A percentile compares a stretch with the other conserved stretches of the same genome.
phyloP scores from a whole-genome alignment of 345 rosid species.

The Brassica juncea region DNA sequence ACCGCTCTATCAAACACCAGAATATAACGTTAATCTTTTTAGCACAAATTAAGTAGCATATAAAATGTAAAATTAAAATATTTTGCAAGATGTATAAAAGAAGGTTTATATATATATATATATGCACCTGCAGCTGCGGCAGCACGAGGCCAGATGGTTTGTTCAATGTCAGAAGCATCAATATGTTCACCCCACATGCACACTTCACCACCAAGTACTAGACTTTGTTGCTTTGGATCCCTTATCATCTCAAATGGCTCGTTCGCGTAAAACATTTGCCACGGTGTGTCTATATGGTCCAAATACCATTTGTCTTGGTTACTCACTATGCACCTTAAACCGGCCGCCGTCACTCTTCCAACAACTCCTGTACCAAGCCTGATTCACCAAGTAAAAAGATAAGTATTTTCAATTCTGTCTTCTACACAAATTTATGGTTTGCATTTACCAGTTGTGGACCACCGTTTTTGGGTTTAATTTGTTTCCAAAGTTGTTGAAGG shows the following conservation, averaged over 20 bases:
- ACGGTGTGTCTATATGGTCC: conserved; percentile 58
- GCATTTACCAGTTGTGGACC: conserved; percentile 70
- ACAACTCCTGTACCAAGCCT: conserved; percentile 78
- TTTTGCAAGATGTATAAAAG: not conserved
- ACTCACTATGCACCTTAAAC: conserved; percentile 73
- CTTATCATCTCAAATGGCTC: conserved; percentile 60
- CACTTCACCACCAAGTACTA: conserved; percentile 77
- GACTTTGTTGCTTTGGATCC: conserved; percentile 45
- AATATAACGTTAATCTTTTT: not conserved
- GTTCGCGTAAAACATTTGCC: conserved; percentile 59
- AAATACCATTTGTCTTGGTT: conserved; percentile 80
- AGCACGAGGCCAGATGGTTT: conserved; percentile 88
- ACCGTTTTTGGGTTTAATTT: conserved; percentile 62
- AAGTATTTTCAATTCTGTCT: not conserved
- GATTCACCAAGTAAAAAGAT: conserved; percentile 9
- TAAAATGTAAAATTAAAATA: not conserved
- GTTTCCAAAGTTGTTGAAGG: conserved; percentile 65
- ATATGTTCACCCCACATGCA: conserved; percentile 79
- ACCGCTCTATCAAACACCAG: conserved; percentile 48
- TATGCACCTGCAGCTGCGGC: conserved; percentile 73
- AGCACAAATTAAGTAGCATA: not conserved
- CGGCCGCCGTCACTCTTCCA: conserved; percentile 55
- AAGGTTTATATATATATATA: not conserved
- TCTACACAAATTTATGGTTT: conserved; percentile 8
- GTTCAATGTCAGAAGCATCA: conserved; percentile 65